Conservation (phyloP, 116 monocot genomes). For the Phalaenopsis hybrid region DNA sequence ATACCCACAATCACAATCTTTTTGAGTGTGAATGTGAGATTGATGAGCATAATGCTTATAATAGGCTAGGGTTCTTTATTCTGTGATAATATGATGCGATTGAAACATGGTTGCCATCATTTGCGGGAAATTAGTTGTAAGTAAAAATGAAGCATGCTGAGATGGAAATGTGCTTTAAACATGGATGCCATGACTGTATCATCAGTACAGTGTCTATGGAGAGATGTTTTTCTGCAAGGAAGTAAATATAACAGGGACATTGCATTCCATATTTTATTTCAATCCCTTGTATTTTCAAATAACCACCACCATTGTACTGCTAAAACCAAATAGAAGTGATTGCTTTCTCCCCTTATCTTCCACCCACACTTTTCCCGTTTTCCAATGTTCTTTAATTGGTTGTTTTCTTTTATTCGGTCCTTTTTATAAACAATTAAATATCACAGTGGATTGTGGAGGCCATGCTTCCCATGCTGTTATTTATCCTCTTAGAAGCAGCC, state of each 20-base stretch:
- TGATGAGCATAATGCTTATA: too few relatives aligned
- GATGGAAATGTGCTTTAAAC: neutral
- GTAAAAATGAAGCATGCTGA: neutral
- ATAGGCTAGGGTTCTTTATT: neutral
- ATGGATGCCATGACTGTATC: neutral
- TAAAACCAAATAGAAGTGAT: neutral
- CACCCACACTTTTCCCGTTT: neutral
- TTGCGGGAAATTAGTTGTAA: too few relatives aligned
- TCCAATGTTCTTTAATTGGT: neutral
- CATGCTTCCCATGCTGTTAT: neutral
- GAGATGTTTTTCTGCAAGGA: neutral
- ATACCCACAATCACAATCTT: neutral
- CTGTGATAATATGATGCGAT: neutral
- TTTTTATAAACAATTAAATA: neutral
- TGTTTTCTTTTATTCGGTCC: neutral
- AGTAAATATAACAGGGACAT: neutral
- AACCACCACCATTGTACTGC: neutral
- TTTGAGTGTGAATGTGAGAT: neutral
- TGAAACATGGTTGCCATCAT: too few relatives aligned
- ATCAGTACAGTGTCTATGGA: neutral
- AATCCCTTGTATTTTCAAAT: neutral
- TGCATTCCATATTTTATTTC: neutral
- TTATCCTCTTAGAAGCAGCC: neutral
- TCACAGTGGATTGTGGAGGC: neutral
- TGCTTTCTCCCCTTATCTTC: neutral